phyloP scores from a whole-genome alignment of 176 grass and related monocot species.

The Calamus simplicifolius region DNA sequence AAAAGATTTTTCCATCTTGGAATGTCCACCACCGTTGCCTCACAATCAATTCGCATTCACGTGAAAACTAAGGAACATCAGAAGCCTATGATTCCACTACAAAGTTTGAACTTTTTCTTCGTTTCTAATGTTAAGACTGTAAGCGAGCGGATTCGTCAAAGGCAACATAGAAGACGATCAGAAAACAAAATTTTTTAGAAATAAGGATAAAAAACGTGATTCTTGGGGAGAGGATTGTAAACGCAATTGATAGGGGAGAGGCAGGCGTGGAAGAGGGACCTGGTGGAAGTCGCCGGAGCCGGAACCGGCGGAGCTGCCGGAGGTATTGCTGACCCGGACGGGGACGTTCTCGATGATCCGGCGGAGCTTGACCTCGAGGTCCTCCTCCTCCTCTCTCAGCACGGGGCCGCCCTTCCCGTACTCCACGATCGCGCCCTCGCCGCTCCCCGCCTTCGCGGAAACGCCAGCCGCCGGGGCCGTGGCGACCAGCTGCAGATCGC shows the following conservation, averaged over 20 bases:
- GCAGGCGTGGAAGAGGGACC: constrained; percentile 15
- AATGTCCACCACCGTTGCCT: too few relatives aligned
- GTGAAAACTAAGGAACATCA: too few relatives aligned
- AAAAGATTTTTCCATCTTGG: too few relatives aligned
- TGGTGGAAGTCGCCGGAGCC: constrained; percentile 97
- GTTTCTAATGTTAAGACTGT: too few relatives aligned
- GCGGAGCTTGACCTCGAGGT: constrained; percentile 85
- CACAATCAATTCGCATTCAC: too few relatives aligned
- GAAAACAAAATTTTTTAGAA: too few relatives aligned
- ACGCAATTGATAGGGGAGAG: neutral
- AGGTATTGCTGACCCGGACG: constrained; percentile 82
- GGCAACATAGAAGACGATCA: too few relatives aligned
- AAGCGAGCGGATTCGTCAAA: too few relatives aligned
- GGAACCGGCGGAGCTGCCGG: constrained; percentile 81
- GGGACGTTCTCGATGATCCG: constrained; percentile 90
- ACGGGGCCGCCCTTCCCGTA: constrained; percentile 17
- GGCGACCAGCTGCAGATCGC: neutral
- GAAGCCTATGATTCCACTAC: too few relatives aligned
- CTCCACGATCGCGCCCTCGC: constrained; percentile 13
- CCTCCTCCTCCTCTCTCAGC: constrained; percentile 82
- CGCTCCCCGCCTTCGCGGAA: neutral
- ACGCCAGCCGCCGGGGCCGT: neutral
- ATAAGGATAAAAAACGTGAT: too few relatives aligned
- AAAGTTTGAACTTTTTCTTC: too few relatives aligned
- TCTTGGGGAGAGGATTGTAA: too few relatives aligned